Evolutionary conservation across 306 rosid species (phyloP).

Genomic region (Cicer chorassanicum): DNA sequence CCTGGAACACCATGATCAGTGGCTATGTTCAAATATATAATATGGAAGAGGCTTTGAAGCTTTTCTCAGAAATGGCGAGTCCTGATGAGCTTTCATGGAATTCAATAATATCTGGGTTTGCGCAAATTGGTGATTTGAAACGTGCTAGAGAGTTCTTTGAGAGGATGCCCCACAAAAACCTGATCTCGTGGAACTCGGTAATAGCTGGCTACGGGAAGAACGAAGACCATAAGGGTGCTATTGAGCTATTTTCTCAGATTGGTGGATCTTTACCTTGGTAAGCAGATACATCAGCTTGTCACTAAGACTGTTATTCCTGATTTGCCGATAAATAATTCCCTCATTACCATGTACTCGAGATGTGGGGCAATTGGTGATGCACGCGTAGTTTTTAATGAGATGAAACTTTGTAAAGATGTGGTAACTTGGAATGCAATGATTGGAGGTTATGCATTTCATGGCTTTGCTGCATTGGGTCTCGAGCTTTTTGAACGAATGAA

Average conservation of each 20-base stretch:
- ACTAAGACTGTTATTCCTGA: constrained; percentile 54
- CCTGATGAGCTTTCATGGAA: constrained; percentile 59
- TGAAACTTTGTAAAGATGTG: constrained; percentile 51
- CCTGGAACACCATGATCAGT: constrained; percentile 58
- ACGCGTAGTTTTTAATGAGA: constrained; percentile 53
- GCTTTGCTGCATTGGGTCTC: constrained; percentile 52
- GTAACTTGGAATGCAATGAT: constrained; percentile 63
- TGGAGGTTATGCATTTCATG: constrained; percentile 61
- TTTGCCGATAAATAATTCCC: constrained; percentile 54
- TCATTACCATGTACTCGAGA: constrained; percentile 61
- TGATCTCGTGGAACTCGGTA: constrained; percentile 57
- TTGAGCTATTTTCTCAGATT: constrained; percentile 55
- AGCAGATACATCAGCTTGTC: constrained; percentile 58
- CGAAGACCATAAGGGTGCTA: constrained; percentile 52
- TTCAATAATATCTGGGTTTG: constrained; percentile 53
- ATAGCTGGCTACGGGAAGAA: constrained; percentile 57
- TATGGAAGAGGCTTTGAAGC: constrained; percentile 56
- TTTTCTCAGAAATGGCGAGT: constrained; percentile 48
- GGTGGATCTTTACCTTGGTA: constrained; percentile 60
- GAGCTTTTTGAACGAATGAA: constrained; percentile 56
- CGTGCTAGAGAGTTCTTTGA: constrained; percentile 50
- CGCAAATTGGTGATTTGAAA: constrained; percentile 49
- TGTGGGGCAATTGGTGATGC: constrained; percentile 61
- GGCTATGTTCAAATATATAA: constrained; percentile 55
- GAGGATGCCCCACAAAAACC: constrained; percentile 51